A percentile compares a stretch with the other conserved stretches of the same genome.
Evolutionary conservation across 352 stramenopile species (phyloP).

Genomic region (Peronospora destructor): DNA sequence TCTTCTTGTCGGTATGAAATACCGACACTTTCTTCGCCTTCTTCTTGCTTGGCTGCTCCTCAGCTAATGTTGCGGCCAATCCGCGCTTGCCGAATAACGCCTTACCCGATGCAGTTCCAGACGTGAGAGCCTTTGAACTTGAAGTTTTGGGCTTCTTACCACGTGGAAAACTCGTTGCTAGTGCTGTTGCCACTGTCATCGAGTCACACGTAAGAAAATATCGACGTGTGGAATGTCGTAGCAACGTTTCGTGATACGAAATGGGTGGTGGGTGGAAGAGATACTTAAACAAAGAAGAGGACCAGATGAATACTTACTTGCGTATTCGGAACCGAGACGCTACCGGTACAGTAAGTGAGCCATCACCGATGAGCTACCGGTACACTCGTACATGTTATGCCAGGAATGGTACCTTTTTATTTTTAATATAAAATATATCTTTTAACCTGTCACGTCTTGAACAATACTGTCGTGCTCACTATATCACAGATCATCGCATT

Average conservation of each 20-base stretch:
- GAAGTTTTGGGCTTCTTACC: conserved; percentile 46
- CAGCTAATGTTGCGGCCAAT: conserved; percentile 24
- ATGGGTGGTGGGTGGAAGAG: no score
- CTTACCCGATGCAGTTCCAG: conserved; percentile 21
- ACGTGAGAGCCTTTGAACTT: conserved; percentile 32
- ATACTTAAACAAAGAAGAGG: no score
- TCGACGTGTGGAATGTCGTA: conserved; percentile 9
- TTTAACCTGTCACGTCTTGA: no score
- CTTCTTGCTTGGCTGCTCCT: conserved; percentile 23
- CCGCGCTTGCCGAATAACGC: conserved; percentile 77
- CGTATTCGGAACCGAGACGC: no score
- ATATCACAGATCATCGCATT: no score
- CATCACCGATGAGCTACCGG: no score
- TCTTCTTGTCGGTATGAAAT: conserved; percentile 10
- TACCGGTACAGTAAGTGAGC: no score
- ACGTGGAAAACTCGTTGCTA: conserved; percentile 56
- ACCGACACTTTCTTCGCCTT: conserved; percentile 23
- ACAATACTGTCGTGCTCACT: no score
- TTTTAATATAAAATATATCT: no score
- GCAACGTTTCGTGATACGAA: conserved; percentile 10
- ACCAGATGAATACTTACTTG: no score
- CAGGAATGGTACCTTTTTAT: no score
- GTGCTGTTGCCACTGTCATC: conserved; percentile 23
- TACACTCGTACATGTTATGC: no score
- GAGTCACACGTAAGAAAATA: conserved; percentile 1